phyloP scores from a whole-genome alignment of 2,329 filamentous ascomycete genomes.

The Curvularia spicifera region DNA sequence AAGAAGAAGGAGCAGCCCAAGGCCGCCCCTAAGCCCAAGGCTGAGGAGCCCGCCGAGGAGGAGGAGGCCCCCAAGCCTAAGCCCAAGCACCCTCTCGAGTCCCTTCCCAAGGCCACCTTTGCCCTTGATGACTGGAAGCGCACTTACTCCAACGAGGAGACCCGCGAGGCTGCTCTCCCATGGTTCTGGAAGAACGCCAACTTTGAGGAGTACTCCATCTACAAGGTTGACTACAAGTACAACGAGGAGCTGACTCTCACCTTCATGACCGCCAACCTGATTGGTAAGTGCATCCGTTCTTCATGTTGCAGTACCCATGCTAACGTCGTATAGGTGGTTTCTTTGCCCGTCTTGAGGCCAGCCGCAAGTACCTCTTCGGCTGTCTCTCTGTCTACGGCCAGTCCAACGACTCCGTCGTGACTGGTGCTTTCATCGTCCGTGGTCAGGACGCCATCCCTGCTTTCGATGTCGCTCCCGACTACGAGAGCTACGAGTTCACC shows the following conservation, averaged over 20 bases:
- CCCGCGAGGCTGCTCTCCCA: slow-evolving; percentile 78
- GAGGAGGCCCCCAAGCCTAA: slow-evolving; percentile 74
- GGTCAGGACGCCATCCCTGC: slow-evolving; percentile 84
- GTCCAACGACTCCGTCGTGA: slow-evolving; percentile 87
- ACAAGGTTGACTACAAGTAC: slow-evolving; percentile 97
- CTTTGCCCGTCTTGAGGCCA: slow-evolving; percentile 94
- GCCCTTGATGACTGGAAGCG: slow-evolving; percentile 98
- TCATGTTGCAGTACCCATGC: not conserved
- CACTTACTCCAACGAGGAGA: slow-evolving; percentile 96
- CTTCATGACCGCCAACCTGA: slow-evolving; percentile 99
- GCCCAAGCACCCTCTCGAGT: slow-evolving; percentile 94
- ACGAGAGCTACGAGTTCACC: slow-evolving; percentile 93
- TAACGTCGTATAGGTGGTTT: slow-evolving; percentile 70
- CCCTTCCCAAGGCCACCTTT: slow-evolving; percentile 78
- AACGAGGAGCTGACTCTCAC: slow-evolving; percentile 95
- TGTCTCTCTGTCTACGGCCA: slow-evolving; percentile 85
- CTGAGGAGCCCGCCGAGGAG: slow-evolving; percentile 66
- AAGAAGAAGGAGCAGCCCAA: slow-evolving; percentile 80
- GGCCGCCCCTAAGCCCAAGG: slow-evolving; percentile 59
- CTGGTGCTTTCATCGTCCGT: slow-evolving; percentile 93
- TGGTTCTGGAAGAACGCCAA: slow-evolving; percentile 99
- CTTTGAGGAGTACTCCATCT: slow-evolving; percentile 94
- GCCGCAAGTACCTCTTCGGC: slow-evolving; percentile 98
- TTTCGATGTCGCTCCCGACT: slow-evolving; percentile 97
- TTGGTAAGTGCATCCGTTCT: slow-evolving; percentile 61